Evolutionary conservation across 768 basidiomycete genomes (phyloP).

Genomic region (Mycena amicta): DNA sequence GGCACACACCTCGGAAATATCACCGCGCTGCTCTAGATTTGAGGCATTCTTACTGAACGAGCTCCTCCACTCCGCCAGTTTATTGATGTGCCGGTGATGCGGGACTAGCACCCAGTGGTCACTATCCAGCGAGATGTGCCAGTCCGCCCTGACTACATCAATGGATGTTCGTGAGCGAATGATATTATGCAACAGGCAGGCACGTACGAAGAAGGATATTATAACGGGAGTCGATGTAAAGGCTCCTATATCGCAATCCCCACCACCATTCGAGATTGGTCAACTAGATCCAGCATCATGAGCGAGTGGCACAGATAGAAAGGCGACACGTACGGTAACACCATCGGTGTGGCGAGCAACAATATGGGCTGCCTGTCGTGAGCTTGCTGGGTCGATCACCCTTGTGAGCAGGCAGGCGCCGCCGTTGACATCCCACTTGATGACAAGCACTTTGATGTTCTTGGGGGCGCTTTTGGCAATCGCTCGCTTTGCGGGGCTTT

Average conservation of each 20-base stretch:
- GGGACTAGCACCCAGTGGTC: neutral
- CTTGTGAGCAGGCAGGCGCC: neutral
- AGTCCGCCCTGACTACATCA: neutral
- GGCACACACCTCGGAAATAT: too few relatives aligned
- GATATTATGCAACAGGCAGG: neutral
- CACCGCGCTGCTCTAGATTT: too few relatives aligned
- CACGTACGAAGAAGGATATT: neutral
- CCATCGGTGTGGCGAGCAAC: neutral
- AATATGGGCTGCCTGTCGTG: neutral
- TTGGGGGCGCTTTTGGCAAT: neutral
- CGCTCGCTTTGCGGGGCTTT: neutral
- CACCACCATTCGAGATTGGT: neutral
- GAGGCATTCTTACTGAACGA: too few relatives aligned
- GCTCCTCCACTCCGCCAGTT: too few relatives aligned
- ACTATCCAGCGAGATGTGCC: neutral
- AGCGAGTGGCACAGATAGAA: too few relatives aligned
- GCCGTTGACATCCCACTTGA: neutral
- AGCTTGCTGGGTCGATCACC: neutral
- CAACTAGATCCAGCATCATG: too few relatives aligned
- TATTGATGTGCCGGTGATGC: neutral
- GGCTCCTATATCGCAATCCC: neutral
- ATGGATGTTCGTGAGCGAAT: neutral
- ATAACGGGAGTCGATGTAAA: neutral
- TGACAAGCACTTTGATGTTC: neutral
- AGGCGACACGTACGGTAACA: too few relatives aligned